Base-by-base conservation (phyloP, 441 rosid species). In the Jatropha podagrica region DNA sequence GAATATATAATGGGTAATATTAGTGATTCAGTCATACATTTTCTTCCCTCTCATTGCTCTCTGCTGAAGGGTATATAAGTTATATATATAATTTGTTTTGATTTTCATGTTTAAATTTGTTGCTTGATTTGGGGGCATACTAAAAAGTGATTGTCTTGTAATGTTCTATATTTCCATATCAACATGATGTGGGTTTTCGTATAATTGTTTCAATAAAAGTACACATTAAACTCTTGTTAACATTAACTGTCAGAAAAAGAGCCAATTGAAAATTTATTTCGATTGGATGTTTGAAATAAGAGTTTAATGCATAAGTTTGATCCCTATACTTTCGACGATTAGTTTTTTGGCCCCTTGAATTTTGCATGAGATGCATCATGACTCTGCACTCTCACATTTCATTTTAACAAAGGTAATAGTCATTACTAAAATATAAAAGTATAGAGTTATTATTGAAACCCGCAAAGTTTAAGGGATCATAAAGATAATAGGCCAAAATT, bases 171-270 rank as follows among this genome's bases (percentile, higher is more conserved):
- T 62, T 42, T 71, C 69, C 77, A 66, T 79, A n/a, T 81, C 78
- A 55, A 55, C 51, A 18, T 55, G 77, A 64, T 79, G 15, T 73
- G 76, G 78, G 64, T 71, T 79, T 79, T 73, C 77, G 41, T 38
- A 60, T 11, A 60, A 72, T 46, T 69, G 63, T 27, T 42, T 79
- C 54, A 79, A 81, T 82, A 65, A 78, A 81, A 72, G 44, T 14
- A 40, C 38, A 49, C n/a, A 26, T 32, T 68, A 66, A 20, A 44
- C n/a, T 66, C 70, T 66, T 65, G n/a, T 46, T 4, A 44, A 27
- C 40, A 60, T 32, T 51, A 51, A 1, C 1, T 1, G 1, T 10
- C 8, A 18, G 20, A 55, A 52, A 12, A 38, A 0, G 1, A 46
- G 26, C 10, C 18, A 8, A 2, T 12, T 13, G 10, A 46, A 40